Conservation (phyloP, 305 asterid genomes). For the Fraxinus platypoda region DNA sequence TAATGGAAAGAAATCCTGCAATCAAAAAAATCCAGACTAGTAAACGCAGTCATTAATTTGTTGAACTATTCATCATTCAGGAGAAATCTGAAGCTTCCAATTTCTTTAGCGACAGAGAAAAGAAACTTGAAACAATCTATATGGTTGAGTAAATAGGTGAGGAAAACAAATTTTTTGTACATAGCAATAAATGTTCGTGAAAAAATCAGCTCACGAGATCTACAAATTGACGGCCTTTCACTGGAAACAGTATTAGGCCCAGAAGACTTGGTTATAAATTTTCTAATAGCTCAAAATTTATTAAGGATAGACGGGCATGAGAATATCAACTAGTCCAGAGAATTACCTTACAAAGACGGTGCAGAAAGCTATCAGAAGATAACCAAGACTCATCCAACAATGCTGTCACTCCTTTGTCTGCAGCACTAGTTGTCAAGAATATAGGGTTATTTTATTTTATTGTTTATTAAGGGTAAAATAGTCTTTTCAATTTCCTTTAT, state of each 20-base stretch:
- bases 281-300: neutral
- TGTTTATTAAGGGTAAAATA: too few relatives aligned
- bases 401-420: conserved; percentile 46
- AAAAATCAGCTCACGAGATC: neutral
- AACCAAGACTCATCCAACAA: conserved; percentile 85
- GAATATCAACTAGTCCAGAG: neutral
- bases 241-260: neutral
- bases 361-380: conserved; percentile 79
- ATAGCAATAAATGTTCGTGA: neutral
- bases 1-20: conserved; percentile 84
- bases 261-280: neutral
- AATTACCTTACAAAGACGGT: conserved; percentile 82
- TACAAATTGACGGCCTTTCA: neutral
- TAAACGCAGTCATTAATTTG: neutral
- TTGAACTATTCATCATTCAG: neutral
- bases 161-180: neutral
- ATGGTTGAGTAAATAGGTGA: neutral
- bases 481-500: too few relatives aligned
- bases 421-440: conserved; percentile 21
- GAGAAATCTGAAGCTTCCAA: neutral
- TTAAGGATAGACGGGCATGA: neutral
- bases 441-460: too few relatives aligned
- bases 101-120: neutral
- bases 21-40: conserved; percentile 13
- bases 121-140: conserved; percentile 1